phyloP scores from a whole-genome alignment of 192 early-diverging fungal genomes.

The Backusella macrospora region DNA sequence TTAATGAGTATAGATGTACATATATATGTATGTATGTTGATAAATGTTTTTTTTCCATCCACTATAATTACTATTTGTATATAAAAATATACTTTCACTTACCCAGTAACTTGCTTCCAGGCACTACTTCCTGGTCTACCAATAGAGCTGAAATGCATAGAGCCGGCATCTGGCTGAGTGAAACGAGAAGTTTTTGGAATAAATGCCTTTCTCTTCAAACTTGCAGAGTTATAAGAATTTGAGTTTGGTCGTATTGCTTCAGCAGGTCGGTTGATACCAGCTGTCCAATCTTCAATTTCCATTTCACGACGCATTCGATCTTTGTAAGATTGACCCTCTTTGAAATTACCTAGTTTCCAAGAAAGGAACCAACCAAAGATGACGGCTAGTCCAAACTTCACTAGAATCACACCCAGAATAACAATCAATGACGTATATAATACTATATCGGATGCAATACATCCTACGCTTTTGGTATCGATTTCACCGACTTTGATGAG shows the following conservation, averaged over 20 bases:
- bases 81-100: background rate
- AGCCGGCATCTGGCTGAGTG: constrained; percentile 36
- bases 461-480: constrained; percentile 83
- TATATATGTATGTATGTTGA: background rate
- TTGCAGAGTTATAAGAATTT: background rate
- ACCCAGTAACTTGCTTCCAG: constrained; percentile 32
- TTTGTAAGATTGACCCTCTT: constrained; percentile 61
- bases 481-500: constrained; percentile 80
- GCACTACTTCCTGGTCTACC: constrained; percentile 27
- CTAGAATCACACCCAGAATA: constrained; percentile 66
- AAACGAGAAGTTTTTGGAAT: constrained; percentile 41
- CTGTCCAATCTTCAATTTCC: constrained; percentile 78
- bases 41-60: background rate
- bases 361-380: constrained; percentile 84
- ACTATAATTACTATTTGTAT: background rate
- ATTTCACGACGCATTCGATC: constrained; percentile 67
- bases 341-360: constrained; percentile 76
- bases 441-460: constrained; percentile 75
- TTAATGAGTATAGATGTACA: background rate
- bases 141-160: constrained; percentile 30
- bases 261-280: constrained; percentile 64
- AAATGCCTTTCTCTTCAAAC: constrained; percentile 5
- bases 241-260: constrained; percentile 31
- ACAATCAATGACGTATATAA: constrained; percentile 82
- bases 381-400: constrained; percentile 76